Evolutionary conservation across 1,284 basidiomycete species (phyloP).

Genomic region (Fomitopsis betulina): DNA sequence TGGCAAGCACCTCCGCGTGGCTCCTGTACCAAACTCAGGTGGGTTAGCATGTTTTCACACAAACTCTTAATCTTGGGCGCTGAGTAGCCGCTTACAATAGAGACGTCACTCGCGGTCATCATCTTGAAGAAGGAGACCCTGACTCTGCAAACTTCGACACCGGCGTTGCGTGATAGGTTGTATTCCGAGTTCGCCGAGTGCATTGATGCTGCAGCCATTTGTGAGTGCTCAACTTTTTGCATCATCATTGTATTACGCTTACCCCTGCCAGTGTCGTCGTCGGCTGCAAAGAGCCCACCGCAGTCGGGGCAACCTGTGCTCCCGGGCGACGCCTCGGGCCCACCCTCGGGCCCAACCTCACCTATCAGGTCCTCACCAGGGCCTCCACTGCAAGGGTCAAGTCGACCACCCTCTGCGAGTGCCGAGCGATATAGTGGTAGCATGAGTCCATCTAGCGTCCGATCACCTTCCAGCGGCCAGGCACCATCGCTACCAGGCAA

Average conservation of each 20-base stretch:
- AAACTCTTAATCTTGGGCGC: constrained; percentile 3
- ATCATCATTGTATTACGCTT: constrained; percentile 7
- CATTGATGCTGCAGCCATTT: constrained; percentile 71
- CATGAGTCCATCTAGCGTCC: constrained; percentile 16
- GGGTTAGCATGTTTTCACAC: constrained; percentile 19
- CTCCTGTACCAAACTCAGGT: constrained; percentile 58
- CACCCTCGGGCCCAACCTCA: background rate
- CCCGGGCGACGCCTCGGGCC: background rate
- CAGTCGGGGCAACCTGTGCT: constrained; percentile 50
- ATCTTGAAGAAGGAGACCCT: constrained; percentile 91
- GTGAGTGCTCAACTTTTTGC: constrained; percentile 45
- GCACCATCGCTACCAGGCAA: background rate
- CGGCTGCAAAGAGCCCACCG: constrained; percentile 31
- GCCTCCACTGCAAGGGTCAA: constrained; percentile 8
- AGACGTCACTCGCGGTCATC: constrained; percentile 69
- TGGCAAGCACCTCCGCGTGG: constrained; percentile 86
- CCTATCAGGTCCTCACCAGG: constrained; percentile 7
- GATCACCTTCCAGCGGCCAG: background rate
- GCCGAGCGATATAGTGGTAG: constrained; percentile 14
- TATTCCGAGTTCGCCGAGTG: constrained; percentile 80
- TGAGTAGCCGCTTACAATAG: constrained; percentile 32
- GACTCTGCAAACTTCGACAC: constrained; percentile 61
- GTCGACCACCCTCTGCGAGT: constrained; percentile 13
- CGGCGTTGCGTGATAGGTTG: constrained; percentile 61
- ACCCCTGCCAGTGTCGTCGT: constrained; percentile 31